phyloP scores from a whole-genome alignment of 176 grass and related monocot species.

The Zea mays region Zm-B73-REFERENCE-NAM-5.0 NC_050099.1:176529001-176529500 shows the following conservation, averaged over 20 bases:
- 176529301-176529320: background rate
- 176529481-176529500: background rate
- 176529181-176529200: no score
- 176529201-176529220: no score
- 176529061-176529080: background rate
- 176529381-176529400: background rate
- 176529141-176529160: no score
- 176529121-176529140: background rate
- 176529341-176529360: background rate
- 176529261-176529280: background rate
- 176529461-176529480: background rate
- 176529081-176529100: background rate
- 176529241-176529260: no score
- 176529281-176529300: background rate
- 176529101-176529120: slow-evolving; percentile 3
- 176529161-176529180: no score
- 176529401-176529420: background rate
- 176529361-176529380: background rate
- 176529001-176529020: background rate
- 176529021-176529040: background rate
- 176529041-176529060: background rate
- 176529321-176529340: background rate
- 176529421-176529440: background rate
- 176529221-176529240: no score
- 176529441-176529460: background rate